Percentiles rank a stretch among this genome's conserved stretches.
These are phyloP conservation scores for Linaria vulgaris DNA, from an alignment of 257 asterid species.

Conservation along the genomic window DNA sequence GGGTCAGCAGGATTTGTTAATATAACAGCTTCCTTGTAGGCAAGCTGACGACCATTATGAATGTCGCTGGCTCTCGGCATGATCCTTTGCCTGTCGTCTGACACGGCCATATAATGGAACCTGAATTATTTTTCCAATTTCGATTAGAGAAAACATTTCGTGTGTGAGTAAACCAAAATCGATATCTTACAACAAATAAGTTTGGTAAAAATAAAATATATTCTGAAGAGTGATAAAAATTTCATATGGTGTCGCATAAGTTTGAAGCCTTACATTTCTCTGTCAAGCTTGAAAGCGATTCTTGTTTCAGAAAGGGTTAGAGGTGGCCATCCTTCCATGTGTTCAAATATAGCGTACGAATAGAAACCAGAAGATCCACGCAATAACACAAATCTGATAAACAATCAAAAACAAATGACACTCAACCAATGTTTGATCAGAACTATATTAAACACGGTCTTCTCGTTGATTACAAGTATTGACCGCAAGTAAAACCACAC, in stretches of 20 bases:
- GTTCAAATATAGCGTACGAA: constrained; percentile 65
- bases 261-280: constrained; percentile 27
- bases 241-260: background rate
- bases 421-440: background rate
- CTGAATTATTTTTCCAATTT: constrained; percentile 28
- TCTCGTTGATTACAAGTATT: too few species aligned
- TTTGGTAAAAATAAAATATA: background rate
- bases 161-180: background rate
- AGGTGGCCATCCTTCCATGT: constrained; percentile 75
- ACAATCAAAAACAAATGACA: background rate
- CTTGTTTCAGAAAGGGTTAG: constrained; percentile 57
- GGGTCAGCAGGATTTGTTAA: constrained; percentile 40
- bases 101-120: constrained; percentile 66
- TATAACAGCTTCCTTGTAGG: constrained; percentile 63
- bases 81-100: constrained; percentile 56
- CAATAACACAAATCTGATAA: constrained; percentile 41
- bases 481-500: constrained; percentile 25
- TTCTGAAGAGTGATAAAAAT: background rate
- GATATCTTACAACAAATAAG: background rate
- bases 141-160: background rate
- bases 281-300: constrained; percentile 66
- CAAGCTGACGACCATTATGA: constrained; percentile 40
- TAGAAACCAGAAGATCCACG: constrained; percentile 76
- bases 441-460: background rate
- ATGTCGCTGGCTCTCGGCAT: constrained; percentile 63